phyloP scores from a whole-genome alignment of 768 basidiomycete genomes.

The Lactarius evosmus region DNA sequence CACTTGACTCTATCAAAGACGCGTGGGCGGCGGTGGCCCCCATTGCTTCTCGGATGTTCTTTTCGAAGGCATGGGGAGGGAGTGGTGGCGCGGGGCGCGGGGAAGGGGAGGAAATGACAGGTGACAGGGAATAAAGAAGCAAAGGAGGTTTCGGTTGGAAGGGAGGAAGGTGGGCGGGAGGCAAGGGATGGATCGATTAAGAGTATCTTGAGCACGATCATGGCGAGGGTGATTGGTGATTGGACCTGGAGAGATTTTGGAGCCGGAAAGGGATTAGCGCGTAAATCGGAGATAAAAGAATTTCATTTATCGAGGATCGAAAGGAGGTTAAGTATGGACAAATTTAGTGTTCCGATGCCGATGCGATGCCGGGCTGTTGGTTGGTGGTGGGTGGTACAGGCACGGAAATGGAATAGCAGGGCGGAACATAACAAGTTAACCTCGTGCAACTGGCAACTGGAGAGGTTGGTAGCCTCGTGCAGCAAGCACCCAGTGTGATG shows the following conservation, averaged over 20 bases:
- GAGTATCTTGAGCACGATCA: not conserved
- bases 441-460: constrained; percentile 4
- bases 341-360: constrained; percentile 14
- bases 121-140: constrained; percentile 7
- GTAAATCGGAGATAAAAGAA: constrained; percentile 20
- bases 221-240: not conserved
- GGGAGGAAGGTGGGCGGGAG: not conserved
- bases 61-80: constrained; percentile 1
- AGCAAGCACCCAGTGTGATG: not conserved
- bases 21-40: constrained; percentile 17
- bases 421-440: constrained; percentile 17
- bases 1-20: constrained; percentile 5
- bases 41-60: constrained; percentile 9
- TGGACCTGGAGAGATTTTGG: not conserved
- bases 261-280: constrained; percentile 13
- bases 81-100: constrained; percentile 11
- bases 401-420: constrained; percentile 16
- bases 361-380: constrained; percentile 2
- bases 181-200: not conserved
- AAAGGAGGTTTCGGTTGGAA: constrained; percentile 9
- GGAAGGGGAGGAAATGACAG: constrained; percentile 16
- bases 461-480: constrained; percentile 25
- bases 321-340: constrained; percentile 16
- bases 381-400: not conserved
- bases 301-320: constrained; percentile 14